These are phyloP conservation scores for Rhodotorula diobovata DNA, from an alignment of 768 basidiomycete species.

Conservation along the genomic window DNA sequence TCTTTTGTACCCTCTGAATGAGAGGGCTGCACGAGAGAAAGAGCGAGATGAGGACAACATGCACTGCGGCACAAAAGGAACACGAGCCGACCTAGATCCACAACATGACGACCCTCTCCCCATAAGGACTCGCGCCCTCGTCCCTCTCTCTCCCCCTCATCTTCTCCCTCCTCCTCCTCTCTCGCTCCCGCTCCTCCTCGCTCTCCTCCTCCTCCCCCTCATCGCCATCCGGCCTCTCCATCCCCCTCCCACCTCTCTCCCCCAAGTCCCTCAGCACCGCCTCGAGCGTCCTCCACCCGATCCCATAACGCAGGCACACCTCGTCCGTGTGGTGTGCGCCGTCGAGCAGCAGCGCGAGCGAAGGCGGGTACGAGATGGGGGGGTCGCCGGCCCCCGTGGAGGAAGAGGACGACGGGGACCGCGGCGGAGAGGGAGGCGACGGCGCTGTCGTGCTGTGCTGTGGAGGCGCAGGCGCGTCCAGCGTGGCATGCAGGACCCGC, in stretches of 20 bases:
- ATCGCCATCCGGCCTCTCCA: neutral
- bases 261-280: slow-evolving; percentile 44
- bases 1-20: no score
- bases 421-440: neutral
- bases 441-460: neutral
- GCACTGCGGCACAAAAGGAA: neutral
- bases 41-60: neutral
- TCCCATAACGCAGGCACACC: slow-evolving; percentile 72
- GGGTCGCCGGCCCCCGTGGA: neutral
- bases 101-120: slow-evolving; percentile 18
- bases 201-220: slow-evolving; percentile 2
- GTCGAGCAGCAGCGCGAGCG: slow-evolving; percentile 62
- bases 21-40: neutral
- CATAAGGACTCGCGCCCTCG: slow-evolving; percentile 2
- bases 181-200: neutral
- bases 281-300: slow-evolving; percentile 75
- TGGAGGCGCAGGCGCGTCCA: slow-evolving; percentile 3
- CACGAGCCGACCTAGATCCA: neutral
- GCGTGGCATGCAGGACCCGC: slow-evolving; percentile 5
- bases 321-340: slow-evolving; percentile 92
- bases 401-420: no score
- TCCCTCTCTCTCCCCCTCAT: neutral
- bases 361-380: slow-evolving; percentile 53
- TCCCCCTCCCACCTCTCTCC: neutral
- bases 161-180: neutral